A percentile compares a stretch with the other conserved stretches of the same genome.
Conservation (phyloP, 2,329 filamentous ascomycete species). For the Microsporum ferrugineum region DNA sequence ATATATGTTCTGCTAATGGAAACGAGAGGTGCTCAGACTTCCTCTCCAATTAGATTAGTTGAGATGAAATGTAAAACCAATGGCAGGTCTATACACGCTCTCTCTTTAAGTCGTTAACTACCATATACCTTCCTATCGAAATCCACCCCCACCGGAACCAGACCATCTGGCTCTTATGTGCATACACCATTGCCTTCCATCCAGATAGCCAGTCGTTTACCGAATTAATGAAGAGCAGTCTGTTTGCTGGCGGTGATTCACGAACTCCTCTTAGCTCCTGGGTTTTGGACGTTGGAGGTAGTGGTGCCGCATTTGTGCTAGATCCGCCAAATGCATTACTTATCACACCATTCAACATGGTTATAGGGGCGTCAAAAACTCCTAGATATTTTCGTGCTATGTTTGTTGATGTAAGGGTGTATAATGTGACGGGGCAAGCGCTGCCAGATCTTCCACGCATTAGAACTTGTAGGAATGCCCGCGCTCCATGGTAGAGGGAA, state of each 20-base stretch:
- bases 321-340: constrained; percentile 16
- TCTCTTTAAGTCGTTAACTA: constrained; percentile 71
- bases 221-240: constrained; percentile 59
- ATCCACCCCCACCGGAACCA: constrained; percentile 99
- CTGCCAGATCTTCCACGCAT: constrained; percentile 53
- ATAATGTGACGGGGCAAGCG: constrained; percentile 66
- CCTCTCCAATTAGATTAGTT: background rate
- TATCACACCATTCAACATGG: constrained; percentile 48
- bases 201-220: constrained; percentile 54
- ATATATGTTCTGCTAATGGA: background rate
- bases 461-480: constrained; percentile 57
- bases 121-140: constrained; percentile 81
- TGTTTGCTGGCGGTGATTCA: constrained; percentile 10
- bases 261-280: constrained; percentile 6
- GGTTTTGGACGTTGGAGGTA: constrained; percentile 9
- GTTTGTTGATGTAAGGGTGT: constrained; percentile 65
- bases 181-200: constrained; percentile 75
- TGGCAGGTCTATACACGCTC: constrained; percentile 18
- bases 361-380: constrained; percentile 63
- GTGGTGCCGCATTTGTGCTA: background rate
- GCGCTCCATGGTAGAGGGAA: constrained; percentile 72
- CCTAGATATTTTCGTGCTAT: constrained; percentile 70
- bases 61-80: background rate
- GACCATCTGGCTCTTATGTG: constrained; percentile 91
- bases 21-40: background rate